phyloP scores from a whole-genome alignment of 2,329 filamentous ascomycete genomes.

The Emergomyces africanus region DNA sequence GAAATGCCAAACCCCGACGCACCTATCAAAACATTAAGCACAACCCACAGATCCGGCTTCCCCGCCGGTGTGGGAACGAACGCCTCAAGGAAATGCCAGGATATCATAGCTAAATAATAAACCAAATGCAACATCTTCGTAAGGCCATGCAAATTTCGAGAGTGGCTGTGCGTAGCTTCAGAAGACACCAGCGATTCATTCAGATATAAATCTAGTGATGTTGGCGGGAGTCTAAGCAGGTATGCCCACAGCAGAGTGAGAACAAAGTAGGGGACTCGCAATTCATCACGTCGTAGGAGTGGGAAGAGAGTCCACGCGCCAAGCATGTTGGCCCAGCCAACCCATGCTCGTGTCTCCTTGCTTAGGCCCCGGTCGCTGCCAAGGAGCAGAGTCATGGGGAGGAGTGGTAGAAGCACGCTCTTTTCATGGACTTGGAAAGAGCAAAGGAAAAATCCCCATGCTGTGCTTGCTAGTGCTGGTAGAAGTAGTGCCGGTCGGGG shows the following conservation, averaged over 20 bases:
- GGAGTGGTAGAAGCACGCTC: conserved; percentile 78
- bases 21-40: conserved; percentile 77
- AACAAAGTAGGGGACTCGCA: conserved; percentile 73
- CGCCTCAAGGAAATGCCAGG: conserved; percentile 68
- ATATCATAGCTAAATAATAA: conserved; percentile 66
- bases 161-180: conserved; percentile 26
- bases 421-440: conserved; percentile 99
- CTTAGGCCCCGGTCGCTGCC: conserved; percentile 65
- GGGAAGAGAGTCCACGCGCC: conserved; percentile 92
- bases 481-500: conserved; percentile 68
- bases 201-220: conserved; percentile 56
- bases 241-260: conserved; percentile 84
- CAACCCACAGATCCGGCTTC: conserved; percentile 92
- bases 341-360: conserved; percentile 70
- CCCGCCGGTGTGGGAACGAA: conserved; percentile 53
- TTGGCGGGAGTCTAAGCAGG: conserved; percentile 73
- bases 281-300: conserved; percentile 69
- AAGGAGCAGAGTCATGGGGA: conserved; percentile 85
- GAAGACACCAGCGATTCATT: conserved; percentile 23
- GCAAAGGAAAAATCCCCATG: conserved; percentile 96
- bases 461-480: conserved; percentile 65
- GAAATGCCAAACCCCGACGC: conserved; percentile 74
- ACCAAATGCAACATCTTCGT: conserved; percentile 58
- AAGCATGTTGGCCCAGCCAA: conserved; percentile 88
- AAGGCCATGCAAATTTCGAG: conserved; percentile 39